Percentiles rank a stretch among this genome's conserved stretches.
These are phyloP conservation scores for Sungouiozyma ichnusensis DNA, from an alignment of 805 yeast genomes.

Conservation along the genomic window DNA sequence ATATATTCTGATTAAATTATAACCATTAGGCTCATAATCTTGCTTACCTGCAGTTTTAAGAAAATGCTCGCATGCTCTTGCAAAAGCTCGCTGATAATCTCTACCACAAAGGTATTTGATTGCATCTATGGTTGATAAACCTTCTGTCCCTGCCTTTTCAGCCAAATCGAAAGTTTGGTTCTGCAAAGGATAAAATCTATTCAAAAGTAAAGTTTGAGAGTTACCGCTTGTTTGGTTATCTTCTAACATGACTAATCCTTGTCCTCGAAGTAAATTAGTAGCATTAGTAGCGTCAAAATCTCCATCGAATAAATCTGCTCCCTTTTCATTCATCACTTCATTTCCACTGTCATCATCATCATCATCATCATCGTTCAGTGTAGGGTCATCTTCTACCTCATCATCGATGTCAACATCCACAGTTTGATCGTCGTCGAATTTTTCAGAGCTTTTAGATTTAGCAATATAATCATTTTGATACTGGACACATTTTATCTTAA, in stretches of 20 bases:
- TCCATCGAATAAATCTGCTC: conserved; percentile 8
- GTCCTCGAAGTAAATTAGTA: conserved; percentile 19
- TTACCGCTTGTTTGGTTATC: conserved; percentile 2
- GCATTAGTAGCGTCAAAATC: conserved; percentile 24
- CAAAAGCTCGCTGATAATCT: conserved; percentile 40
- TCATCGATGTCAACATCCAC: conserved; percentile 18
- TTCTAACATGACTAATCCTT: conserved; percentile 19
- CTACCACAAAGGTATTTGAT: conserved; percentile 42
- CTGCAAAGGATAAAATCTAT: conserved; percentile 51
- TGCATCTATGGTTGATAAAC: conserved; percentile 52
- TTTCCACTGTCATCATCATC: conserved; percentile 3
- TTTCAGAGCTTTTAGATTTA: conserved; percentile 17
- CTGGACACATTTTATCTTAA: conserved; percentile 38
- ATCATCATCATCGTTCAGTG: conserved; percentile 5
- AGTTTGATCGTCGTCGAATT: conserved; percentile 17
- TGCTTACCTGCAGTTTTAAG: conserved; percentile 33
- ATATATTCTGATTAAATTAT: conserved; percentile 45
- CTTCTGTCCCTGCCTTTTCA: conserved; percentile 33
- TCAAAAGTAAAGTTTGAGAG: conserved; percentile 23
- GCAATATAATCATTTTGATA: conserved; percentile 33
- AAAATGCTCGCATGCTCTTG: conserved; percentile 41
- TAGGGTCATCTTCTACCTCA: conserved; percentile 27
- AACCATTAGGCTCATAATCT: conserved; percentile 21
- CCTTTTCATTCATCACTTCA: not conserved
- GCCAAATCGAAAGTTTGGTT: conserved; percentile 51